Base-by-base conservation (phyloP, 2,329 filamentous ascomycete species). In the Tolypocladium inflatum region DNA sequence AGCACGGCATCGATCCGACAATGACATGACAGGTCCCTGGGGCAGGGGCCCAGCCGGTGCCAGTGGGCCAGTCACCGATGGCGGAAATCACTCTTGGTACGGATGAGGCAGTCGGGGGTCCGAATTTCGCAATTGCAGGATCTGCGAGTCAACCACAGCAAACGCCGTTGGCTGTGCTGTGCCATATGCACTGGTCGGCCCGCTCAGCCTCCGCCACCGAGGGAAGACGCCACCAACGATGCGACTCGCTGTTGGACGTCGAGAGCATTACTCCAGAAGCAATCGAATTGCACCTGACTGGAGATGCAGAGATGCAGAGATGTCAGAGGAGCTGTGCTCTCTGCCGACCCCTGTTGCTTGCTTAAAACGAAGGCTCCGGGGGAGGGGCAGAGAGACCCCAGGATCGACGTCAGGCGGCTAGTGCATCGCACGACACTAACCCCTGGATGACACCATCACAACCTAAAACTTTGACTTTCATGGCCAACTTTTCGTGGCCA, bases 41-140 rank as follows among this genome's bases (percentile, higher is more conserved):
- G 55, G 26, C 21, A 37, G 50, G 57, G 58, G 33, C 33, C 21
- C 17, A 55, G n/a, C 19, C 26, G 48, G 42, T 39, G 39, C 37
- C 42, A 56, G 54, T 57, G 57, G 58, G 55, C 59, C 62, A 60
- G 56, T 58, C 61, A 59, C 41, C 13, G 52, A 35, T 10, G 43
- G 45, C 26, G 30, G 26, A 50, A 23, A 21, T 15, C 37, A 37
- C 19, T 53, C 23, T 15, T 45, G 15, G 56, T 53, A 60, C 42
- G 54, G 58, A 61, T 59, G 59, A 59, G 59, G 55, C 55, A 56
- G 56, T 59, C 54, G 48, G 55, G 54, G 59, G 51, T 2, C 43
- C 51, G 51, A 35, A 64, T 63, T 64, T 62, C 62, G 62, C 62
- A 54, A 63, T 64, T 52, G 43, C 48, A 56, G 58, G 23, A 54